Base-by-base conservation (phyloP, 148 eudicot species). In the Rhododendron williamsianum region DNA sequence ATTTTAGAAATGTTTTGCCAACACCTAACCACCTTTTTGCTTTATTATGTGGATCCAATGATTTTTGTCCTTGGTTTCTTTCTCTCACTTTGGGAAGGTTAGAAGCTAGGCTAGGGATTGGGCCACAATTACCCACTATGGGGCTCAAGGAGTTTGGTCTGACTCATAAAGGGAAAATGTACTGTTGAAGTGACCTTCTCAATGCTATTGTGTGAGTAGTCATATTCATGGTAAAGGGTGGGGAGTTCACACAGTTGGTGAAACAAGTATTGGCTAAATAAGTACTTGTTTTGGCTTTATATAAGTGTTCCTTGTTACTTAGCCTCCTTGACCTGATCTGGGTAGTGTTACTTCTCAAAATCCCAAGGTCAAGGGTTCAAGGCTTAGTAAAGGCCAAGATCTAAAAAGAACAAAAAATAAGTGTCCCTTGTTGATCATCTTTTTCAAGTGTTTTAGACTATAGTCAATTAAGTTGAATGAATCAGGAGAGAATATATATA, bases 61-160 rank as follows among this genome's bases (percentile, higher is more conserved):
- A 88, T 89, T 87, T 83, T 81, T 88, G 87, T 86, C 87, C 80
- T 88, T 80, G 73, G 7, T 35, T 78, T 63, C 60, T 46, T 83
- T 88, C 80, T 80, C 86, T 81, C 85, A 74, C 88, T 86, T 49
- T 89, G 74, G 89, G 86, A 84, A 87, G 90, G 90, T 84, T 71
- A 72, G 86, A 88, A 87, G 87, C 83, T 52, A 4, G 82, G 9
- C 19, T 33, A 33, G 76, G 41, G 89, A 84, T 89, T 90, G 89
- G 92, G 91, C 86, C 92, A 86, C 91, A 85, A 84, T 51, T 78
- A 52, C 87, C 91, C 85, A 86, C 89, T 76, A 81, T 84, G 89
- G 88, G 87, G 91, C 87, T 90, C 89, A 91, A 87, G 90, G 87
- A 89, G 86, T 87, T 84, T 88, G 86, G 87, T 89, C 85, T 89